These are phyloP conservation scores for Sanguinoderma infundibulare DNA, from an alignment of 1,284 basidiomycete species.

Conservation along the genomic window DNA sequence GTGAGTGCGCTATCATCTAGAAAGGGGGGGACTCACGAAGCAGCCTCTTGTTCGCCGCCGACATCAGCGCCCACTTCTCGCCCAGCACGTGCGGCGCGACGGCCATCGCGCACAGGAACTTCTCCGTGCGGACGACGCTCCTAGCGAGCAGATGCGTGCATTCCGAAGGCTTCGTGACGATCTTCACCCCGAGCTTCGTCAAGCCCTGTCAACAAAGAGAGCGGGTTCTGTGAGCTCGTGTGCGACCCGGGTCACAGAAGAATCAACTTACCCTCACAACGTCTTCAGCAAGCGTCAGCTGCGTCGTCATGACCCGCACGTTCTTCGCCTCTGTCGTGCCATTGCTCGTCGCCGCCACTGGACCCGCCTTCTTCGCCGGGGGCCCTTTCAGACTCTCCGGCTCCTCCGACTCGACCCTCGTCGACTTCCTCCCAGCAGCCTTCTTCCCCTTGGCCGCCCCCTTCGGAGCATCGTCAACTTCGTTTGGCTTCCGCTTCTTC, in stretches of 20 bases:
- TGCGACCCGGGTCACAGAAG: background rate
- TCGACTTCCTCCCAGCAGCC: constrained; percentile 18
- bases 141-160: constrained; percentile 80
- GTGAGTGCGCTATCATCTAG: background rate
- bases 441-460: constrained; percentile 28
- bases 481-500: constrained; percentile 37
- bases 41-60: constrained; percentile 56
- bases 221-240: background rate
- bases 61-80: constrained; percentile 69
- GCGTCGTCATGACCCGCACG: constrained; percentile 65
- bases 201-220: constrained; percentile 54
- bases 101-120: constrained; percentile 78
- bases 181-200: constrained; percentile 63
- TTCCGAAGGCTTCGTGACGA: constrained; percentile 61
- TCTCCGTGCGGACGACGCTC: constrained; percentile 77
- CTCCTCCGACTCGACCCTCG: constrained; percentile 9
- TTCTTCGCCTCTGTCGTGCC: constrained; percentile 7
- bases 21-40: constrained; percentile 54
- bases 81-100: constrained; percentile 63
- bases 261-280: constrained; percentile 52
- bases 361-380: constrained; percentile 19
- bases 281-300: constrained; percentile 56
- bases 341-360: constrained; percentile 8
- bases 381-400: constrained; percentile 23
- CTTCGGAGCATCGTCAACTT: constrained; percentile 27